Base-by-base conservation (phyloP, 2,329 filamentous ascomycete genomes). In the Cladosporium sp. region DNA sequence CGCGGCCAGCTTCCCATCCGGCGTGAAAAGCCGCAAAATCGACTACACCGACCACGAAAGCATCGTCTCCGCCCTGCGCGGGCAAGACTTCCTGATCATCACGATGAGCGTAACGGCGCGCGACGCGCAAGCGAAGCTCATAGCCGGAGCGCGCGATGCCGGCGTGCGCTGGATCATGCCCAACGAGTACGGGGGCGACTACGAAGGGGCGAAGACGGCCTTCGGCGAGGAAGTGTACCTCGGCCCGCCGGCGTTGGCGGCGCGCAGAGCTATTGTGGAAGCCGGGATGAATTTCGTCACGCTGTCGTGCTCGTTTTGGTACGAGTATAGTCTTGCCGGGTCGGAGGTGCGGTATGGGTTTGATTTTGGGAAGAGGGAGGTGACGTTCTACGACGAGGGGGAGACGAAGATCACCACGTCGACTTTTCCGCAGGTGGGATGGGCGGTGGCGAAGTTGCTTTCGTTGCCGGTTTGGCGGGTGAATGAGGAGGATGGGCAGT, bases 1-100 rank as follows among this genome's bases (percentile, higher is more conserved):
- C 65, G 68, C 55, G 11, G 80, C 78, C 27, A 56, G 27, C 51
- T 51, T 56, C 9, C 58, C 59, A 18, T 20, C 30, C 19, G 58
- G 53, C 41, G 38, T 66, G 37, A 40, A 41, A 7, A 40, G 60
- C 37, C 57, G 55, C 20, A 53, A 61, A 38, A 57, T 61, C 43
- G 55, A 65, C 58, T 64, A 64, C 55, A 36, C 53, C 42, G 42
- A 58, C 49, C 58, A 58, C n/a, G 44, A 47, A 3, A 53, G 47
- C 39, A 54, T 64, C 18, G 58, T 62, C n/a, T 19, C 48, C 5
- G 63, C 63, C 4, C 51, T 68, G 2, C 52, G 58, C 40, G 63
- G 61, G 24, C 64, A 68, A 51, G 64, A 68, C 40, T 56, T 58
- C 30, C 56, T 69, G 11, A 57, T 69, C 55, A 66, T 69, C 58